phyloP scores from a whole-genome alignment of 495 filamentous ascomycete genomes.

The Lophiostoma macrostomum region DNA sequence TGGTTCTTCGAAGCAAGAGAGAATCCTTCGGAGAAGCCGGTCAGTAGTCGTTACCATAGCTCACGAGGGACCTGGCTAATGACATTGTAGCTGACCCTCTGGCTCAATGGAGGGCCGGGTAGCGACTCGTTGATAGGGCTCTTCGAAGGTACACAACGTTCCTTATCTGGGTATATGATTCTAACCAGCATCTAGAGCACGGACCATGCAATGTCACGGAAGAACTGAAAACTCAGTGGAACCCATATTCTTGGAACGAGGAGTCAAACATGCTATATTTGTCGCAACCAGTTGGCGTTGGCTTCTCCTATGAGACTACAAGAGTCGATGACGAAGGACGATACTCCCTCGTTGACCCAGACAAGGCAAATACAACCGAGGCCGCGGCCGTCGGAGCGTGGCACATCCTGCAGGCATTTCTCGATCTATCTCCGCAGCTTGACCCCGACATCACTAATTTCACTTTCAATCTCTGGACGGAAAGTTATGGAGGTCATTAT shows the following conservation, averaged over 20 bases:
- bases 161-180: neutral
- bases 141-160: conserved; percentile 50
- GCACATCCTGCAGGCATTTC: conserved; percentile 48
- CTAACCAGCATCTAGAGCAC: conserved; percentile 41
- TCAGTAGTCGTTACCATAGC: conserved; percentile 6
- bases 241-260: conserved; percentile 70
- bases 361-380: conserved; percentile 45
- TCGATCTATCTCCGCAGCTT: conserved; percentile 39
- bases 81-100: conserved; percentile 24
- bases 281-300: conserved; percentile 63
- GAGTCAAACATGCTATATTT: conserved; percentile 74
- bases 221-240: conserved; percentile 52
- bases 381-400: conserved; percentile 47
- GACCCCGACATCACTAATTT: conserved; percentile 45
- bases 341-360: conserved; percentile 44
- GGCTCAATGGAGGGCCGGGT: conserved; percentile 53
- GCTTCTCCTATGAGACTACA: conserved; percentile 55
- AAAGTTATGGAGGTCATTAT: conserved; percentile 33
- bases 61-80: neutral
- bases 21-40: conserved; percentile 31
- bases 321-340: conserved; percentile 47
- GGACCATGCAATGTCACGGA: conserved; percentile 59
- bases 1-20: conserved; percentile 38
- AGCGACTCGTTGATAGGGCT: conserved; percentile 66
- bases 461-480: conserved; percentile 63